A percentile compares a stretch with the other conserved stretches of the same genome.
Conservation (phyloP, 176 grass and related monocot species). For the Cymbopogon citratus region DNA sequence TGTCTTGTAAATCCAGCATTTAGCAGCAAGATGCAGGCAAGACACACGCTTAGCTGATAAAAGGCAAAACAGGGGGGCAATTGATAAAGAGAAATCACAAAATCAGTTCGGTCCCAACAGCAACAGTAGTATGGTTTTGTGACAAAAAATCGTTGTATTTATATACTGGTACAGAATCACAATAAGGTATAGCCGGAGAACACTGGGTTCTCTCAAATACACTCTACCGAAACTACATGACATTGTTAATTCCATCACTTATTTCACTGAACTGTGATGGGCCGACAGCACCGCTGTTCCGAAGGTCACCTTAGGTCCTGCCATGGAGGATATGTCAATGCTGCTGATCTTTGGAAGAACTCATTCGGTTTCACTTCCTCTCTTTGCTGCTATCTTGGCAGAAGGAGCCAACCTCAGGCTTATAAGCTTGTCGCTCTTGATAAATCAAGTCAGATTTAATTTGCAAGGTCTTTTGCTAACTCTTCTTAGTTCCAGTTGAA, state of each 20-base stretch:
- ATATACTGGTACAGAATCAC: conserved; percentile 28
- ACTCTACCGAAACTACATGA: conserved; percentile 9
- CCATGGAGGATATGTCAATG: neutral
- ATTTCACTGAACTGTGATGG: conserved; percentile 31
- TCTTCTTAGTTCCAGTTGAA: conserved; percentile 64
- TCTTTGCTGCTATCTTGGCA: neutral
- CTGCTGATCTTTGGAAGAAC: neutral
- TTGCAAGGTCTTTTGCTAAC: neutral
- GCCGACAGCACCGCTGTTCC: neutral
- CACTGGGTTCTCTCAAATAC: conserved; percentile 23
- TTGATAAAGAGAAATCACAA: neutral
- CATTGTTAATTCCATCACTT: conserved; percentile 32
- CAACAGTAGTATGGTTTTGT: neutral
- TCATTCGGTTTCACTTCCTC: neutral
- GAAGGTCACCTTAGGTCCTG: neutral
- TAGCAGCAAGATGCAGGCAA: neutral
- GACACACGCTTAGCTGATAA: neutral
- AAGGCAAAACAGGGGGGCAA: neutral
- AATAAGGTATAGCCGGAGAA: conserved; percentile 26
- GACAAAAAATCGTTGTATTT: conserved; percentile 34
- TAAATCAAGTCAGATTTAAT: neutral
- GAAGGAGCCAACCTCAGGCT: neutral
- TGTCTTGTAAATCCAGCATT: conserved; percentile 4
- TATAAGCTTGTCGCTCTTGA: neutral
- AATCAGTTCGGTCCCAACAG: neutral